Evolutionary conservation across 176 grass and related monocot species (phyloP).

Genomic region (Pharus latifolius): DNA sequence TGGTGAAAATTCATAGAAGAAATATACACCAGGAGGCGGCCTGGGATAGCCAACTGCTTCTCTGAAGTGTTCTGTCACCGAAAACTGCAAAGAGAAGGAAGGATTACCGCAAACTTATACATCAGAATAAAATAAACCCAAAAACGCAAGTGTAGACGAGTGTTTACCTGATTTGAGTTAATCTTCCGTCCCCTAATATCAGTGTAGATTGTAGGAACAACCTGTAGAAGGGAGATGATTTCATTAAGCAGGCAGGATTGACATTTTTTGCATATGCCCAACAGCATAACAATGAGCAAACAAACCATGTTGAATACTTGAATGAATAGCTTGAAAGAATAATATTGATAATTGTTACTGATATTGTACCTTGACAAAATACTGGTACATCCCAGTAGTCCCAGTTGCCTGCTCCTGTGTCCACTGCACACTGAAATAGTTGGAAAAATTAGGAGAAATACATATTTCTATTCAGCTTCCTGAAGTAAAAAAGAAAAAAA

Average conservation of each 20-base stretch:
- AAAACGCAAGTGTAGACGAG: not conserved
- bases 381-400: constrained; percentile 87
- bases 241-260: not conserved
- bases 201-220: constrained; percentile 98
- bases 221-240: constrained; percentile 33
- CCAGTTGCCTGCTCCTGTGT: constrained; percentile 55
- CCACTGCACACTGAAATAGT: constrained; percentile 77
- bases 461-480: not conserved
- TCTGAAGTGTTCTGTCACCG: constrained; percentile 96
- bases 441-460: not conserved
- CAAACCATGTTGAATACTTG: not conserved
- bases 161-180: constrained; percentile 86
- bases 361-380: constrained; percentile 87
- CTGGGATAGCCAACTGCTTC: constrained; percentile 86
- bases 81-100: constrained; percentile 64
- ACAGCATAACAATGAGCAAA: not conserved
- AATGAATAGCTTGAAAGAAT: constrained; percentile 12
- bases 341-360: not conserved
- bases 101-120: constrained; percentile 13
- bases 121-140: constrained; percentile 15
- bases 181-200: constrained; percentile 94
- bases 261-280: not conserved
- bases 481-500: not conserved
- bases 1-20: constrained; percentile 97
- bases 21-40: constrained; percentile 78